A percentile compares a stretch with the other conserved stretches of the same genome.
Evolutionary conservation across 2,329 filamentous ascomycete species (phyloP).

Genomic region (Myriosclerotinia scirpicola): DNA sequence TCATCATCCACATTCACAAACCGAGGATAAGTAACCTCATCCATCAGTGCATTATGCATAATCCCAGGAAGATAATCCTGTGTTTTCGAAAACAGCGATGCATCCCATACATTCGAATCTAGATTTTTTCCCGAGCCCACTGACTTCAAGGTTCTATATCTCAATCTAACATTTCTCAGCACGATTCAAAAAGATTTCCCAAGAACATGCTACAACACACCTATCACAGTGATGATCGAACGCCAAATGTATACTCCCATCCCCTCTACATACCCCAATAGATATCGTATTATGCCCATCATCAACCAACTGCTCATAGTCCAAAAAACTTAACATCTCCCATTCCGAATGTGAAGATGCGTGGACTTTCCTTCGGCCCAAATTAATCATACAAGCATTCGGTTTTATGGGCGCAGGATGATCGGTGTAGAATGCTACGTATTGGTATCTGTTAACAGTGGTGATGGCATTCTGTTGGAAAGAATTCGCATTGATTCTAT

Average conservation of each 20-base stretch:
- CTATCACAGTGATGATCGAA: slow-evolving; percentile 36
- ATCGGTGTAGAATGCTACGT: slow-evolving; percentile 33
- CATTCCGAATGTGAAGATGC: slow-evolving; percentile 21
- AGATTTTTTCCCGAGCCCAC: neutral
- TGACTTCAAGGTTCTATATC: slow-evolving; percentile 29
- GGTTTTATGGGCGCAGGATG: neutral
- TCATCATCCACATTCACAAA: slow-evolving; percentile 34
- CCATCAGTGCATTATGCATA: slow-evolving; percentile 26
- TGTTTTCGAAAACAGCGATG: slow-evolving; percentile 29
- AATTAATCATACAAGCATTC: slow-evolving; percentile 27
- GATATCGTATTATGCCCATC: slow-evolving; percentile 36
- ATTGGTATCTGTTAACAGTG: slow-evolving; percentile 32
- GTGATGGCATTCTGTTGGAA: slow-evolving; percentile 36
- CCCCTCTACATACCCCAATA: slow-evolving; percentile 33
- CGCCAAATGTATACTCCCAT: slow-evolving; percentile 35
- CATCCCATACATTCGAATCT: slow-evolving; percentile 26
- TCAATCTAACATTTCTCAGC: slow-evolving; percentile 27
- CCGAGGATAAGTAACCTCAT: slow-evolving; percentile 35
- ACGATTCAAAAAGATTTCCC: neutral
- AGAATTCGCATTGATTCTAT: slow-evolving; percentile 35
- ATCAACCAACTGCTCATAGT: slow-evolving; percentile 33
- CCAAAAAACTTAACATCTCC: slow-evolving; percentile 31
- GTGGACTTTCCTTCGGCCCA: slow-evolving; percentile 25
- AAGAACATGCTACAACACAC: slow-evolving; percentile 24
- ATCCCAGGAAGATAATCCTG: slow-evolving; percentile 32